Base-by-base conservation (phyloP, 306 rosid genomes). In the Acacia melanoxylon region DNA sequence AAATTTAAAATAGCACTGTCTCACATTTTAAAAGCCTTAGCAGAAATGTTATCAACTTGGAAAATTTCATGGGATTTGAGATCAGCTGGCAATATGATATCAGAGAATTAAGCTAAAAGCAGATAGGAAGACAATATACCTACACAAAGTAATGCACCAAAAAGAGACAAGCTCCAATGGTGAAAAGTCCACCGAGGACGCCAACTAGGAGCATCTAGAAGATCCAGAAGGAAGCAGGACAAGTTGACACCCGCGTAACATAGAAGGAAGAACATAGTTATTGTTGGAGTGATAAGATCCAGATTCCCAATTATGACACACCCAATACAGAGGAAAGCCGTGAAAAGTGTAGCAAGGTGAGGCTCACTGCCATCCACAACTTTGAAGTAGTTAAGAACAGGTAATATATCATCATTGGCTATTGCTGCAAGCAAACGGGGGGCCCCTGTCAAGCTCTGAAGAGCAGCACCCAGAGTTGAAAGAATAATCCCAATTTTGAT, bases 171-270 rank as follows among this genome's bases (percentile, higher is more conserved):
- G 87, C 98, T 93, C 99, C 99, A 96, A 80, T 96, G 99, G 89
- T 96, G 99, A 87, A 96, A 91, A 87, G 89, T 86, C 99, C 99
- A 96, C 79, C 99, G 92, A 81, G 99, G 99, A 78, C 99, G 99
- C 99, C 99, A 96, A 86, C 99, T 96, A 87, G 99, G 99, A 83
- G 99, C 99, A 81, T 96, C 98, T 40, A 96, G 95, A 70, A 96
- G 97, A 90, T 96, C 99, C 76, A 96, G 92, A 89, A 96, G 99
- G 92, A 96, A 96, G 94, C 99, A 96, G 65, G 99, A 96, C 87
- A 96, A 84, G 90, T 96, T 96, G 88, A 96, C 99, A 78, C 99
- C 99, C 77, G 97, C 63, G 77, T 96, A 96, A 85, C 99, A 96
- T 52, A 96, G 88, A 86, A 96, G 97, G 88, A 88, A 96, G 91